A percentile compares a stretch with the other conserved stretches of the same genome.
These are phyloP conservation scores for Alnus rubra DNA, from an alignment of 306 rosid species.

Conservation along the genomic window DNA sequence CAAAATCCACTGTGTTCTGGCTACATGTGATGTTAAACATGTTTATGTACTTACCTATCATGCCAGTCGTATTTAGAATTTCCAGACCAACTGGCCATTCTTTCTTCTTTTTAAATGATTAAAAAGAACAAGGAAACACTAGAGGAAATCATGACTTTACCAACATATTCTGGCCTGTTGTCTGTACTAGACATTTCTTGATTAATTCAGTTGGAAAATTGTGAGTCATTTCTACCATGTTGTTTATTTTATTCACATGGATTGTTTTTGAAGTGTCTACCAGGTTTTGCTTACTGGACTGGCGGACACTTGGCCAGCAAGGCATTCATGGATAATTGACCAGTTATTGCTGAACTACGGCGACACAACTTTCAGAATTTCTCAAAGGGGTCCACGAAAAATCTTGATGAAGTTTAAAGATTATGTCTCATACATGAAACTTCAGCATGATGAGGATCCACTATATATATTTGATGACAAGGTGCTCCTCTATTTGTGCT, in stretches of 20 bases:
- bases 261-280: constrained; percentile 30
- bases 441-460: constrained; percentile 97
- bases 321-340: constrained; percentile 77
- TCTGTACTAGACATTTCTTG: constrained; percentile 19
- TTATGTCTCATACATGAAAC: constrained; percentile 73
- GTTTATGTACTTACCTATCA: neutral
- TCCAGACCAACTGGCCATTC: neutral
- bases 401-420: constrained; percentile 75
- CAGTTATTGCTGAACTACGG: constrained; percentile 65
- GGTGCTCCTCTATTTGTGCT: constrained; percentile 44
- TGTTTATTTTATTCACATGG: constrained; percentile 25
- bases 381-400: constrained; percentile 73
- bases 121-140: neutral
- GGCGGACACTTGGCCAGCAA: constrained; percentile 91
- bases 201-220: constrained; percentile 17
- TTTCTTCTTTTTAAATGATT: no score
- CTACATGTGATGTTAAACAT: neutral
- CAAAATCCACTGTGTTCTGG: neutral
- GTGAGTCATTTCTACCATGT: constrained; percentile 15
- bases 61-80: neutral
- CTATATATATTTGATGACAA: constrained; percentile 93
- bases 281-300: constrained; percentile 81
- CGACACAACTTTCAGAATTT: constrained; percentile 75
- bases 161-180: constrained; percentile 1
- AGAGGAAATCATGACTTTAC: neutral